Conservation (phyloP, 768 basidiomycete genomes). For the Mycena haematopus region DNA sequence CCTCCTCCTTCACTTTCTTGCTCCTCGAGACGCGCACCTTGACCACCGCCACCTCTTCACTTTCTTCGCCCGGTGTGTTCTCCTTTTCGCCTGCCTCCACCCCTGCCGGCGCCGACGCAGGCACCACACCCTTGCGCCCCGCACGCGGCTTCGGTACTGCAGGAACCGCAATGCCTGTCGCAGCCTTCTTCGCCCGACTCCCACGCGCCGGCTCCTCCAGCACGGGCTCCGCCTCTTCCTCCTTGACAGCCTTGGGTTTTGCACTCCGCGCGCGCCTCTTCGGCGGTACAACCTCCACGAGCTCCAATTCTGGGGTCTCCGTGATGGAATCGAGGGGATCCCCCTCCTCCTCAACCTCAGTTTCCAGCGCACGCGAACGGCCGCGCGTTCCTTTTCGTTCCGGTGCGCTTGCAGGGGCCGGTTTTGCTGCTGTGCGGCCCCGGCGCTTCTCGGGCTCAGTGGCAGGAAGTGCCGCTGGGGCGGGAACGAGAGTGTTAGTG, state of each 20-base stretch:
- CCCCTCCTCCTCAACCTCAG: constrained; percentile 29
- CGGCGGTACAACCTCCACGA: constrained; percentile 30
- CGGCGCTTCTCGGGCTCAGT: constrained; percentile 24
- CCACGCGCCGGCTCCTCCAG: constrained; percentile 19
- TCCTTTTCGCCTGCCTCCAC: constrained; percentile 46
- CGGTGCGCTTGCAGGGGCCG: constrained; percentile 27
- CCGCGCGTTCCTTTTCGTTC: constrained; percentile 32
- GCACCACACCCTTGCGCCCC: constrained; percentile 13
- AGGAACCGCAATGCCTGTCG: constrained; percentile 19
- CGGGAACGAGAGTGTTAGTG: neutral
- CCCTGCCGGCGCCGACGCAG: constrained; percentile 33
- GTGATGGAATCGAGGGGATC: constrained; percentile 32
- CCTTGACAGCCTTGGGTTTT: constrained; percentile 30
- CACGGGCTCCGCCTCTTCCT: constrained; percentile 31
- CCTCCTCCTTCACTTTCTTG: constrained; percentile 36
- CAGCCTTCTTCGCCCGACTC: constrained; percentile 26
- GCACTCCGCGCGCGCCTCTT: constrained; percentile 22
- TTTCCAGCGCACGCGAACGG: constrained; percentile 24
- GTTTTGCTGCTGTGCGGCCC: constrained; percentile 17
- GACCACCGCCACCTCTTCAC: constrained; percentile 33
- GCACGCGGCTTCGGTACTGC: constrained; percentile 34
- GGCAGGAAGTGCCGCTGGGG: constrained; percentile 2
- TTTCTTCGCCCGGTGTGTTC: constrained; percentile 45
- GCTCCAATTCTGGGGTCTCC: constrained; percentile 26
- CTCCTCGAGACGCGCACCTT: constrained; percentile 47